Conservation (phyloP, 345 rosid species). For the Linum usitatissimum region DNA sequence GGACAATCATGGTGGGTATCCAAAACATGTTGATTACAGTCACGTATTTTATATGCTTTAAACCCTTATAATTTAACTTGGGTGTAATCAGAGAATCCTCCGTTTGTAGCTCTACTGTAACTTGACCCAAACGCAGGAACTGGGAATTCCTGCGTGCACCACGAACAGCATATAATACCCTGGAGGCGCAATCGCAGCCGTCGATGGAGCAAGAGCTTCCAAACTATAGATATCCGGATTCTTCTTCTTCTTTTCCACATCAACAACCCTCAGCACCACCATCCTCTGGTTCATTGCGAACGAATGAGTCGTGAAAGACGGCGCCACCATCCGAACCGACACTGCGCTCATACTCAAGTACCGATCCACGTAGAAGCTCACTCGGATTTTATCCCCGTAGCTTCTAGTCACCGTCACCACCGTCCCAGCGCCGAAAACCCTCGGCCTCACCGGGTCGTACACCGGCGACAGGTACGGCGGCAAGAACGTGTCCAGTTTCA, state of each 20-base stretch:
- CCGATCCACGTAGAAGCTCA: constrained; percentile 26
- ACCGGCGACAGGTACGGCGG: constrained; percentile 51
- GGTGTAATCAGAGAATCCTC: background rate
- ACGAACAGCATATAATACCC: constrained; percentile 69
- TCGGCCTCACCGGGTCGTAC: constrained; percentile 30
- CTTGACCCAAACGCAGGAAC: constrained; percentile 61
- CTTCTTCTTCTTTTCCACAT: background rate
- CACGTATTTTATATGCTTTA: too few relatives aligned
- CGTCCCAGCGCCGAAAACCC: constrained; percentile 14
- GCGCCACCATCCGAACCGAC: constrained; percentile 48
- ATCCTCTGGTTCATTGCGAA: constrained; percentile 76
- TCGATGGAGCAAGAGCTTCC: constrained; percentile 36
- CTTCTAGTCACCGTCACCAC: constrained; percentile 2
- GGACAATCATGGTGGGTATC: too few relatives aligned
- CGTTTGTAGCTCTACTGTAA: constrained; percentile 14
- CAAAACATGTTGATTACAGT: too few relatives aligned
- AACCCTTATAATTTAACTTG: too few relatives aligned
- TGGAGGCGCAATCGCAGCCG: constrained; percentile 49
- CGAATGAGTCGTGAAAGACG: constrained; percentile 68
- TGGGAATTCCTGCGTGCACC: constrained; percentile 58
- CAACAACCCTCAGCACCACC: constrained; percentile 40
- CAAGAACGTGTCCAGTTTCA: constrained; percentile 61
- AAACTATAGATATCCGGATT: constrained; percentile 10
- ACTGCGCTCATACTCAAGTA: constrained; percentile 20
- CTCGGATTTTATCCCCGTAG: constrained; percentile 21